phyloP scores from a whole-genome alignment of 164 flowering plant species.

The Kingdonia uniflora region DNA sequence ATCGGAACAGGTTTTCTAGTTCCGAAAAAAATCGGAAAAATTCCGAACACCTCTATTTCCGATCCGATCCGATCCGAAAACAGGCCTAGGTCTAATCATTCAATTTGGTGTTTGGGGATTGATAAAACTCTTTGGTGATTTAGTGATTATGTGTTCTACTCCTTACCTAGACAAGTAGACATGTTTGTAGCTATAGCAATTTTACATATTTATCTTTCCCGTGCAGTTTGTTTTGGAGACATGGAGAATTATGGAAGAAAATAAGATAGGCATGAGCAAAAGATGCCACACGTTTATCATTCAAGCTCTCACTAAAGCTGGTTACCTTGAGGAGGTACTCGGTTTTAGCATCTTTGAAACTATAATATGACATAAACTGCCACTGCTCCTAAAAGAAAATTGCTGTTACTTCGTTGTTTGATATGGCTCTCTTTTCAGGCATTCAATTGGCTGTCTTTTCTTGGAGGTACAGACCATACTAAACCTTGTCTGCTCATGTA shows the following conservation, averaged over 20 bases:
- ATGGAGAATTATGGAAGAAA: conserved; percentile 60
- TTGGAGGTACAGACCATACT: conserved; percentile 26
- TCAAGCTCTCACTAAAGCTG: conserved; percentile 65
- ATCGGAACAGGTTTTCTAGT: too few relatives aligned
- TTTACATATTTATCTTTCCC: conserved; percentile 2
- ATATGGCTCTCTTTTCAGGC: conserved; percentile 36
- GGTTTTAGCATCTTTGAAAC: too few relatives aligned
- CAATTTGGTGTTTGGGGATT: too few relatives aligned
- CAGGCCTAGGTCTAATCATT: too few relatives aligned
- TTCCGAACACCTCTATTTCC: too few relatives aligned
- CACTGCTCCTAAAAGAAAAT: too few relatives aligned
- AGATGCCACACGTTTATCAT: conserved; percentile 34
- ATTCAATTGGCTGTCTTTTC: conserved; percentile 30
- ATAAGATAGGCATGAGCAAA: conserved; percentile 25
- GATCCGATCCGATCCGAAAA: too few relatives aligned
- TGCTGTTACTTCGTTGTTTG: neutral
- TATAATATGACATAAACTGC: neutral
- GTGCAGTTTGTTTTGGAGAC: conserved; percentile 80
- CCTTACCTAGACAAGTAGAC: too few relatives aligned
- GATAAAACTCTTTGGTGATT: too few relatives aligned
- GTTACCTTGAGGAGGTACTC: conserved; percentile 68
- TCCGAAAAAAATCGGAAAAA: too few relatives aligned
- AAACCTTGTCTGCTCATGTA: conserved; percentile 33
- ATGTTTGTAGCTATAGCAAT: neutral
- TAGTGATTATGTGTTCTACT: too few relatives aligned